Evolutionary conservation across 139 green algal genomes (phyloP).

Genomic region (Chlamydomonas incerta): DNA sequence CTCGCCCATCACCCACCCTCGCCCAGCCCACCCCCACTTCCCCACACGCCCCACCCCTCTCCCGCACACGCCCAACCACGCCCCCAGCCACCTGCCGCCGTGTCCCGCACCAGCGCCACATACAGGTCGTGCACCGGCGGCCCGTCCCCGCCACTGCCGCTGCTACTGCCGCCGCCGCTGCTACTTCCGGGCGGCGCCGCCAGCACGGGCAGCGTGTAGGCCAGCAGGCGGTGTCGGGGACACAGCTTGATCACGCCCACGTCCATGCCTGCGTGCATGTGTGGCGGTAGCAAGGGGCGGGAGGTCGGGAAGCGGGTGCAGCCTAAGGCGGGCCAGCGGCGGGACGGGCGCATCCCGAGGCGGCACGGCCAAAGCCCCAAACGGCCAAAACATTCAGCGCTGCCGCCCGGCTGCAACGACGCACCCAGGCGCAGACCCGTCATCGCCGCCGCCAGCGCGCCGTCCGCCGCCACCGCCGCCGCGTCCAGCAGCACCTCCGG

Average conservation of each 20-base stretch:
- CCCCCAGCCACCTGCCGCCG: background rate
- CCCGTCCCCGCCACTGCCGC: too few species aligned
- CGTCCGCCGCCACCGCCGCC: conserved; percentile 2
- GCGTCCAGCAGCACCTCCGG: conserved; percentile 24
- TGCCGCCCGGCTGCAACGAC: background rate
- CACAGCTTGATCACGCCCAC: conserved; percentile 49
- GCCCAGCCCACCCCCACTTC: too few species aligned
- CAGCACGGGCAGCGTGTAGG: conserved; percentile 42
- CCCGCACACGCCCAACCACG: background rate
- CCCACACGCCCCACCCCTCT: background rate
- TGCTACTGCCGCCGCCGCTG: too few species aligned
- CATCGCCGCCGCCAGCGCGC: background rate
- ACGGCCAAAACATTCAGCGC: too few species aligned
- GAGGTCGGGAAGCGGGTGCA: background rate
- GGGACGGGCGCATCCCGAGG: too few species aligned
- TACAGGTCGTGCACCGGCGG: conserved; percentile 13
- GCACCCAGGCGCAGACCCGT: background rate
- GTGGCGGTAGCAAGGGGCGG: background rate
- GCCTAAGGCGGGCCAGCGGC: background rate
- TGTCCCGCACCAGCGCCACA: conserved; percentile 38
- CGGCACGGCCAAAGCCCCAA: too few species aligned
- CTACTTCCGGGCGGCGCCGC: background rate
- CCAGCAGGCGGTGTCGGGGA: conserved; percentile 50
- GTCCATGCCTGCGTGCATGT: background rate
- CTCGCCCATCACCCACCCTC: too few species aligned